These are phyloP conservation scores for Vachellia collinsii DNA, from an alignment of 306 rosid species.

Conservation along the genomic window DNA sequence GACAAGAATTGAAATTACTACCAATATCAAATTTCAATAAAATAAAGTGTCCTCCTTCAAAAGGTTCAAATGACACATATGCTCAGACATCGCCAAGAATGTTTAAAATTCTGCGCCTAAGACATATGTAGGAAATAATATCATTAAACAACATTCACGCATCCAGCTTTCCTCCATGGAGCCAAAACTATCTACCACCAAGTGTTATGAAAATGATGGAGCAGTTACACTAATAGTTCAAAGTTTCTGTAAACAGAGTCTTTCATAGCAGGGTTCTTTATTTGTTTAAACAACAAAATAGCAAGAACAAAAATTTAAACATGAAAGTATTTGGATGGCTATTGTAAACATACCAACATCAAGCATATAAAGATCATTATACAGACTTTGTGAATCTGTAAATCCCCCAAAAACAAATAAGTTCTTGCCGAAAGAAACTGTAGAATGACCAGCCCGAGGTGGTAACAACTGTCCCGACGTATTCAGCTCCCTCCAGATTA, in stretches of 20 bases:
- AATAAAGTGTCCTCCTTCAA: constrained; percentile 3
- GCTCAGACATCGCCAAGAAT: constrained; percentile 21
- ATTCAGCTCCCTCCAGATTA: constrained; percentile 86
- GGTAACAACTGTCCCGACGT: constrained; percentile 81
- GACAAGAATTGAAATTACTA: constrained; percentile 4
- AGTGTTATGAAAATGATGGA: constrained; percentile 18
- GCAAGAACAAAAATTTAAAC: constrained; percentile 2
- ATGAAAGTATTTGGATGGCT: constrained; percentile 4
- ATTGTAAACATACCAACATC: constrained; percentile 74
- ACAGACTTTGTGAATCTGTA: constrained; percentile 90
- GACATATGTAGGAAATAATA: constrained; percentile 13
- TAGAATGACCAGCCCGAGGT: constrained; percentile 95
- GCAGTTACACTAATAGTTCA: constrained; percentile 13
- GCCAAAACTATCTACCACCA: constrained; percentile 23
- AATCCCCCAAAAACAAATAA: constrained; percentile 98
- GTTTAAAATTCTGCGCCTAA: neutral
- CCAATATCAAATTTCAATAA: neutral
- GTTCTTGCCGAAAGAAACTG: constrained; percentile 83
- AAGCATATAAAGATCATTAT: constrained; percentile 82
- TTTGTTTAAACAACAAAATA: constrained; percentile 21
- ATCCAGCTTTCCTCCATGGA: constrained; percentile 23
- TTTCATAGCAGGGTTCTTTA: constrained; percentile 9
- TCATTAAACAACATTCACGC: constrained; percentile 4
- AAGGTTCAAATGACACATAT: constrained; percentile 22
- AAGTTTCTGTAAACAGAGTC: neutral